phyloP scores from a whole-genome alignment of 1,284 basidiomycete species.

The Boletus subluridellus region DNA sequence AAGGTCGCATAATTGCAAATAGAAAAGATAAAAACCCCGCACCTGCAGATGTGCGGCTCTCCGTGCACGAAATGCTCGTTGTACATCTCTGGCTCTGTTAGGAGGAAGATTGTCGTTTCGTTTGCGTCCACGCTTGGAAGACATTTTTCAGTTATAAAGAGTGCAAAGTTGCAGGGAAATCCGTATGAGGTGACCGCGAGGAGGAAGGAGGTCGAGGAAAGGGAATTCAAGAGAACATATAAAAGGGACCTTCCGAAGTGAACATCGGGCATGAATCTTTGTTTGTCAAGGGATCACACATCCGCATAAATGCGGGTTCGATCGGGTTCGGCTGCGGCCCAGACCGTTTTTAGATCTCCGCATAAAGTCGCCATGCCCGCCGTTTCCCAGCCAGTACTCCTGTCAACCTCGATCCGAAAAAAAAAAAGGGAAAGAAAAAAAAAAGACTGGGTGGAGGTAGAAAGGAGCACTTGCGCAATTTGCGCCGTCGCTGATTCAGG shows the following conservation, averaged over 20 bases:
- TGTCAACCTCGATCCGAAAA: constrained; percentile 12
- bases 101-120: constrained; percentile 90
- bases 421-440: not conserved
- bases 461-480: not conserved
- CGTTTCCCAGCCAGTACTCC: constrained; percentile 26
- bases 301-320: constrained; percentile 38
- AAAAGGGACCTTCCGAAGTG: constrained; percentile 37
- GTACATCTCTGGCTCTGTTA: constrained; percentile 88
- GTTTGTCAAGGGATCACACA: constrained; percentile 35
- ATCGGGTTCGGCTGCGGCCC: constrained; percentile 39
- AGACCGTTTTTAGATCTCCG: constrained; percentile 37
- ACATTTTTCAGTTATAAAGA: constrained; percentile 45
- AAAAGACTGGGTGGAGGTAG: not conserved
- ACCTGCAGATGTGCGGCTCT: constrained; percentile 86
- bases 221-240: constrained; percentile 39
- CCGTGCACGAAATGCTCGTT: constrained; percentile 87
- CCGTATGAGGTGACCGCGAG: constrained; percentile 25
- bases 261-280: constrained; percentile 37
- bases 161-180: constrained; percentile 12
- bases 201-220: constrained; percentile 31
- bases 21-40: constrained; percentile 36
- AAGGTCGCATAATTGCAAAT: constrained; percentile 41
- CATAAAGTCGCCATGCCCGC: constrained; percentile 27
- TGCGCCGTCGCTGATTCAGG: constrained; percentile 3
- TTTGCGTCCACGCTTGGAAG: constrained; percentile 85